Base-by-base conservation (phyloP, 768 basidiomycete species). In the Collybia nuda region DNA sequence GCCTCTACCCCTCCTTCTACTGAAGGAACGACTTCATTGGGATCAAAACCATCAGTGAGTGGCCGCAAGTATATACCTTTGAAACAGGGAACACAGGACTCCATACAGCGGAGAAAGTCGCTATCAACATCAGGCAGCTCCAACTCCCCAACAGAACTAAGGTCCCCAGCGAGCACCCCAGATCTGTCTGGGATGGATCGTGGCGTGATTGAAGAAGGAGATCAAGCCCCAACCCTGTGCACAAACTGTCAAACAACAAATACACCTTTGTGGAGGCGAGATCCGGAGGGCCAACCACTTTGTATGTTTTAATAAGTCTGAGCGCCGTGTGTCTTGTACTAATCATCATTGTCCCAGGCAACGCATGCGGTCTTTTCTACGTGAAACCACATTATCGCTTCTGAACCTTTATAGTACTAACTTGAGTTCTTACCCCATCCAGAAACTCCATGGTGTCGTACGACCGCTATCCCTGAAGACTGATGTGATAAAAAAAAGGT, bases 401-500 rank as follows among this genome's bases (percentile, higher is more conserved):
- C 32, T 14, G 9, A 11, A 14, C 14, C 12, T 5, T 11, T 11
- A 5, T 32, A 9, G n/a, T 32, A 32, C 32, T 32, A 32, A 32
- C 14, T 14, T 11, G 5, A 4, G 32, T 32, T 32, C 9, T 3
- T 32, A 35, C 48, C 58, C 47, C 32, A 7, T 26, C 3, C 58
- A 95, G 91, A 98, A 98, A 85, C 73, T 98, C 35, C 96, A 98
- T 62, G 93, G 93, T 41, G 94, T 98, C 44, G 90, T 94, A 5
- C 82, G 96, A 47, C 96, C 96, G 6, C 74, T 96, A 56, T 95
- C 93, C 35, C 79, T 98, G 54, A 97, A 97, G 79, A 98, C 95
- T 38, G 93, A 98, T 65, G 88, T 95, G 40, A 97, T 96, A 71
- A 97, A 98, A 85, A 98, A 97, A 75, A 78, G 91, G 91, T 91